Evolutionary conservation across 2,329 filamentous ascomycete species (phyloP).

Genomic region (Stachybotrys elegans): DNA sequence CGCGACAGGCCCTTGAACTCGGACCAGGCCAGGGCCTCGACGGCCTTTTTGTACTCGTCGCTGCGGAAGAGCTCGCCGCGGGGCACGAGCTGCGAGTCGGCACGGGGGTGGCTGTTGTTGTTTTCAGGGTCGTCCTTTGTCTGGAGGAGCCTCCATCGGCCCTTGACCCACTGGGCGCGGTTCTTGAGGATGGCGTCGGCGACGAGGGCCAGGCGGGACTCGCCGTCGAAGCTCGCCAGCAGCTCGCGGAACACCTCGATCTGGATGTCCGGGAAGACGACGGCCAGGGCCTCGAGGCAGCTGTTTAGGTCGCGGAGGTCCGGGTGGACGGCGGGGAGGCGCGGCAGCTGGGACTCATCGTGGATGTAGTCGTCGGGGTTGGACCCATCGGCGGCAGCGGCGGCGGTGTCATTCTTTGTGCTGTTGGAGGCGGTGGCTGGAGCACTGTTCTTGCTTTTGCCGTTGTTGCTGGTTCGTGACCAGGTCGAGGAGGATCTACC

Average conservation of each 20-base stretch:
- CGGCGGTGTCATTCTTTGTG: too few species aligned
- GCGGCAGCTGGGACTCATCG: slow-evolving; percentile 49
- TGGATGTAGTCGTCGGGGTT: slow-evolving; percentile 42
- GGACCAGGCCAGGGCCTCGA: slow-evolving; percentile 60
- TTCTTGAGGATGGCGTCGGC: slow-evolving; percentile 74
- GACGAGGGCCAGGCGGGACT: slow-evolving; percentile 71
- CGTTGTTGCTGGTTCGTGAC: too few species aligned
- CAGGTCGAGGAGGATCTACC: slow-evolving; percentile 29
- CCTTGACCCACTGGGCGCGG: slow-evolving; percentile 64
- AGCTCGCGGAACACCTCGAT: slow-evolving; percentile 80
- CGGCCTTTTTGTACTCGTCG: slow-evolving; percentile 62
- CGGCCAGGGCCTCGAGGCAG: slow-evolving; percentile 61
- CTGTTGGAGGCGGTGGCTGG: too few species aligned
- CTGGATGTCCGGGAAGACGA: slow-evolving; percentile 76
- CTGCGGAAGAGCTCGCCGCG: slow-evolving; percentile 63
- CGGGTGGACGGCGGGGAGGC: slow-evolving; percentile 45
- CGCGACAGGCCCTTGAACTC: slow-evolving; percentile 73
- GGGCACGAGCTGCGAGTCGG: slow-evolving; percentile 41
- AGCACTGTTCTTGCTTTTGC: too few species aligned
- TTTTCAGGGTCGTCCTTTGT: too few species aligned
- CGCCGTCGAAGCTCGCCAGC: slow-evolving; percentile 67
- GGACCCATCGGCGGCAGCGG: slow-evolving; percentile 17
- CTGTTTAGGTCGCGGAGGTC: slow-evolving; percentile 67
- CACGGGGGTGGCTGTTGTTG: too few species aligned
- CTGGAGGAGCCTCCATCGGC: slow-evolving; percentile 57